Conservation (phyloP, 164 flowering plant species). For the Macadamia integrifolia region DNA sequence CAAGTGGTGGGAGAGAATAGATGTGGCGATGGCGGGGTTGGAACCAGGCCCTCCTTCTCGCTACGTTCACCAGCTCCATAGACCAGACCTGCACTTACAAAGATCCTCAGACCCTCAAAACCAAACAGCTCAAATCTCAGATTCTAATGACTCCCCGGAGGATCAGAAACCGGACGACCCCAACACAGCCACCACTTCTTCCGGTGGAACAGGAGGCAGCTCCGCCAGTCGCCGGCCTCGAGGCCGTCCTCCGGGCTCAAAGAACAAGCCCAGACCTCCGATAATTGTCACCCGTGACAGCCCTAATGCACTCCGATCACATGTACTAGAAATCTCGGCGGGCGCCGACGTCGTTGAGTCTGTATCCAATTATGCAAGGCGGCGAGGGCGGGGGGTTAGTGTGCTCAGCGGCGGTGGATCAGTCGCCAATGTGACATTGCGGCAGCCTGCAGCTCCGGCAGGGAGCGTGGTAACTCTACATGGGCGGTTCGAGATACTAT, state of each 20-base stretch:
- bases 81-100: constrained; percentile 31
- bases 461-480: constrained; percentile 38
- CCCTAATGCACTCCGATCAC: constrained; percentile 43
- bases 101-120: constrained; percentile 11
- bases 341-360: constrained; percentile 43
- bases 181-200: neutral
- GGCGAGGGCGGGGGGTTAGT: constrained; percentile 41
- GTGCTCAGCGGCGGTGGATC: constrained; percentile 48
- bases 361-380: constrained; percentile 33
- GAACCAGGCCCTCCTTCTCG: constrained; percentile 32
- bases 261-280: constrained; percentile 58
- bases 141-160: constrained; percentile 21
- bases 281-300: constrained; percentile 42
- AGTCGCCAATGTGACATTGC: constrained; percentile 34
- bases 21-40: constrained; percentile 40
- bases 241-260: constrained; percentile 59
- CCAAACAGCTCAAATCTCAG: constrained; percentile 12
- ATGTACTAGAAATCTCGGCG: constrained; percentile 39
- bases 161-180: constrained; percentile 10
- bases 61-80: constrained; percentile 38
- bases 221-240: constrained; percentile 33
- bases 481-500: constrained; percentile 52
- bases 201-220: neutral
- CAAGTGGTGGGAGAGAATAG: constrained; percentile 47
- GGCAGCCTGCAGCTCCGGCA: constrained; percentile 39